Conservation (phyloP, 768 basidiomycete genomes). For the Tylopilus plumbeoviolaceoides region DNA sequence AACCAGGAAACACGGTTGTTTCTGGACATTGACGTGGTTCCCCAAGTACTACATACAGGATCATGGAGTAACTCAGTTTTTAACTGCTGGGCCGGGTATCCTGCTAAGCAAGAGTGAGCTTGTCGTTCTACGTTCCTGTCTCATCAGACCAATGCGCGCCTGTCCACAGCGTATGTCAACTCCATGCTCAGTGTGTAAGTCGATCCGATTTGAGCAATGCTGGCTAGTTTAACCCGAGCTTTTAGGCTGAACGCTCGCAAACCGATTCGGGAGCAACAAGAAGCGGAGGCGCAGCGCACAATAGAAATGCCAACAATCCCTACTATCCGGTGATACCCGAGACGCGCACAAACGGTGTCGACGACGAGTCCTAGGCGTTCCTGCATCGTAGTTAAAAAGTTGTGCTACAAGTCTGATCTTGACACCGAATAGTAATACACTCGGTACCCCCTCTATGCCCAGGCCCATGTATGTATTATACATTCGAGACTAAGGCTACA, state of each 20-base stretch:
- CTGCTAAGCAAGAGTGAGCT: conserved; percentile 20
- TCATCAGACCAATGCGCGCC: not conserved
- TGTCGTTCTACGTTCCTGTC: not conserved
- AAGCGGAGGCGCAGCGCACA: not conserved
- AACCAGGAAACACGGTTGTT: not conserved
- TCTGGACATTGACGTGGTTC: not conserved
- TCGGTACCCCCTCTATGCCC: not conserved
- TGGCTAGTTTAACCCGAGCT: not conserved
- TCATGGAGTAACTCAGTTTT: not conserved
- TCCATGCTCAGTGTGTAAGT: conserved; percentile 26
- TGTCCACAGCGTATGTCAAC: conserved; percentile 17
- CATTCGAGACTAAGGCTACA: not conserved
- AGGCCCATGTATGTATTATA: not conserved
- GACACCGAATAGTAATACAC: not conserved
- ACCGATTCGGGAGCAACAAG: conserved; percentile 15
- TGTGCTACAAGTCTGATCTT: not conserved
- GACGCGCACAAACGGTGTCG: too few species aligned
- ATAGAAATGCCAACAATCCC: conserved; percentile 21
- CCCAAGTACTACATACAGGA: conserved; percentile 17
- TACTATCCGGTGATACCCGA: conserved; percentile 4
- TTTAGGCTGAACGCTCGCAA: conserved; percentile 16
- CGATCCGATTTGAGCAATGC: not conserved
- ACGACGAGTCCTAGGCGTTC: not conserved
- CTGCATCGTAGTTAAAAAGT: not conserved
- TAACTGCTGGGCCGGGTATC: conserved; percentile 8